These are phyloP conservation scores for Phtheirospermum japonicum DNA, from an alignment of 257 asterid genomes.

Conservation along the genomic window DNA sequence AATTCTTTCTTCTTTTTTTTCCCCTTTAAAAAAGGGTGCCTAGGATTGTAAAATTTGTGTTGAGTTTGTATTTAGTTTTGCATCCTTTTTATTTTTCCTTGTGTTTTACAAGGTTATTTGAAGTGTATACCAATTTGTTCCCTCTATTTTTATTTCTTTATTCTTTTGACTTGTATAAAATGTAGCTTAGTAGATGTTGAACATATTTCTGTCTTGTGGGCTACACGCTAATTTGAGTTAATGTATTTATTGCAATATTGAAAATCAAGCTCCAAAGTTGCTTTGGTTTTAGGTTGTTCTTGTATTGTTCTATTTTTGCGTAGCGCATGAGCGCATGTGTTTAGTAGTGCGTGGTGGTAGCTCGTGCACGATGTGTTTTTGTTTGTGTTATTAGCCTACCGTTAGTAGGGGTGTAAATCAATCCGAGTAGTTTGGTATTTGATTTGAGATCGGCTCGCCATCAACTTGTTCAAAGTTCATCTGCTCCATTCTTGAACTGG, in stretches of 20 bases:
- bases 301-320: too few relatives aligned
- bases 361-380: too few relatives aligned
- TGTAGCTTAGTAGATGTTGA: slow-evolving; percentile 22
- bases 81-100: slow-evolving; percentile 20
- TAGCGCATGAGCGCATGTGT: too few relatives aligned
- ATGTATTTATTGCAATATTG: slow-evolving; percentile 15
- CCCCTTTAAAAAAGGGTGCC: slow-evolving; percentile 23
- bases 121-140: slow-evolving; percentile 16
- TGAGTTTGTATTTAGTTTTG: slow-evolving; percentile 23
- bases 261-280: not conserved
- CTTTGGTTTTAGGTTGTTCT: too few relatives aligned
- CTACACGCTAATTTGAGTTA: not conserved
- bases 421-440: too few relatives aligned
- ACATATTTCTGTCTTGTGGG: not conserved
- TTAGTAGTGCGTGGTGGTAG: too few relatives aligned
- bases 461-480: too few relatives aligned
- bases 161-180: slow-evolving; percentile 29
- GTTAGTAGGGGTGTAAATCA: too few relatives aligned
- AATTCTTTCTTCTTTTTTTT: slow-evolving; percentile 28
- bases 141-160: not conserved
- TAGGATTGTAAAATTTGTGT: slow-evolving; percentile 26
- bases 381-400: too few relatives aligned
- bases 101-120: not conserved
- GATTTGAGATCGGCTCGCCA: too few relatives aligned
- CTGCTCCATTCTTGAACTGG: too few relatives aligned